Conservation (phyloP, 1,139 yeast genomes). For the Meyerozyma smithsonii region DNA sequence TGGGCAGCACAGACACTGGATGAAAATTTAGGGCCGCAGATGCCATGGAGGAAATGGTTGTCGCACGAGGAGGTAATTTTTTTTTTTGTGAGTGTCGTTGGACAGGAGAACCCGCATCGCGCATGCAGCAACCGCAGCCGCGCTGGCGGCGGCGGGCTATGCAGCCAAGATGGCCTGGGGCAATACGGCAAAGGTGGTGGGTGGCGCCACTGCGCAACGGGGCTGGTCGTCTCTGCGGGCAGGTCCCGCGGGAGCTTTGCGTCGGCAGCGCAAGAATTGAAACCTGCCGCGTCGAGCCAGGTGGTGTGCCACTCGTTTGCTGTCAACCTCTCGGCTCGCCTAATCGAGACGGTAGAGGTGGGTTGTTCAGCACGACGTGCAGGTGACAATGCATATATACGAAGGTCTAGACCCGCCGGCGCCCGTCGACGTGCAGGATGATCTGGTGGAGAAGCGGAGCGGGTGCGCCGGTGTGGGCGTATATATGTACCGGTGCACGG, state of each 20-base stretch:
- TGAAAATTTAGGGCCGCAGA: constrained; percentile 2
- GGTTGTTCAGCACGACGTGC: not conserved
- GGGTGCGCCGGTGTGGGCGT: no score
- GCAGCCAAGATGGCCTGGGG: not conserved
- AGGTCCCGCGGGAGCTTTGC: no score
- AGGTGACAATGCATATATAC: constrained; percentile 1
- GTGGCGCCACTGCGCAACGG: no score
- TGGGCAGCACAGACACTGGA: not conserved
- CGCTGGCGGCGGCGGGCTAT: not conserved
- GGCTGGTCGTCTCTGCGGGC: no score
- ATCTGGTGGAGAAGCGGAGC: no score
- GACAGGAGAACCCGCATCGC: constrained; percentile 1
- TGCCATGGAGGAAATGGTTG: constrained; percentile 1
- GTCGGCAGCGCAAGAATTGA: no score
- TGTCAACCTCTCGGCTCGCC: not conserved
- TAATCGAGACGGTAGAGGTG: not conserved
- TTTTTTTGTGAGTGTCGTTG: no score
- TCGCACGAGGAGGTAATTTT: not conserved
- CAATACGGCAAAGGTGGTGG: no score
- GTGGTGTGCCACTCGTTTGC: not conserved
- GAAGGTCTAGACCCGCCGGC: constrained; percentile 3
- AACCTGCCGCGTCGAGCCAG: no score
- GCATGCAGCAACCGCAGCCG: not conserved
- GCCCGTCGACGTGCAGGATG: no score
- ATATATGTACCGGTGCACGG: no score